Base-by-base conservation (phyloP, 2,329 filamentous ascomycete genomes). In the Tothia fuscella region DNA sequence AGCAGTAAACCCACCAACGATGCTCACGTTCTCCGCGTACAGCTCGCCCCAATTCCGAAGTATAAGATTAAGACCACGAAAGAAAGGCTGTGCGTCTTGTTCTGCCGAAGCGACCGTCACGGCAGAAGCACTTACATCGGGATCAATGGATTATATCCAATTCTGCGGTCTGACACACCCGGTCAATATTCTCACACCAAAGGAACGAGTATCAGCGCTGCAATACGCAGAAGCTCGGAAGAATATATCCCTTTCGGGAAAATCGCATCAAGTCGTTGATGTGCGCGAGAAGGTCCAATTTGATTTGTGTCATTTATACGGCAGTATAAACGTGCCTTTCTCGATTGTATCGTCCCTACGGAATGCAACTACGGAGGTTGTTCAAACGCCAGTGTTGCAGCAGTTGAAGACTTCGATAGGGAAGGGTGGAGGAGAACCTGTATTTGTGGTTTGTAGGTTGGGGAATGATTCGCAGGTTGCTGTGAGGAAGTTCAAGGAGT, bases 261-360 rank as follows among this genome's bases (percentile, higher is more conserved):
- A 35, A 46, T 28, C 50, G 13, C 76, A 80, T 41, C 54, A 84
- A 1, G 61, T 95, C 2, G 59, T 96, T 2, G 91, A 96, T 49
- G 86, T 93, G 1, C 72, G 91, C 2, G 86, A 93, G 50, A 76
- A 76, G 51, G 82, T 86, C 21, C 85, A 94, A 46, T 95, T 84
- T 49, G 80, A 82, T 13, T 78, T 96, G 33, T 87, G 81, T 48
- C 78, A 71, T 46, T 67, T 98, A 6, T 67, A 77, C 0, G 82
- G 82, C 0, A 85, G 84, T 20, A 62, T 93, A 38, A 95, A 86
- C 50, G 58, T 87, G 1, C 82, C 76, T 0, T 82, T 80, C 52
- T 81, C 76, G 10, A 66, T 60, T 1, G 61, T 75, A 13, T 64
- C 51, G 5, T 67, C 29, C 34, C 51, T 32, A 6, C n/a, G 21